Percentiles rank a stretch among this genome's conserved stretches.
These are phyloP conservation scores for Colletotrichum tropicicola DNA, from an alignment of 2,329 filamentous ascomycete genomes.

Conservation along the genomic window DNA sequence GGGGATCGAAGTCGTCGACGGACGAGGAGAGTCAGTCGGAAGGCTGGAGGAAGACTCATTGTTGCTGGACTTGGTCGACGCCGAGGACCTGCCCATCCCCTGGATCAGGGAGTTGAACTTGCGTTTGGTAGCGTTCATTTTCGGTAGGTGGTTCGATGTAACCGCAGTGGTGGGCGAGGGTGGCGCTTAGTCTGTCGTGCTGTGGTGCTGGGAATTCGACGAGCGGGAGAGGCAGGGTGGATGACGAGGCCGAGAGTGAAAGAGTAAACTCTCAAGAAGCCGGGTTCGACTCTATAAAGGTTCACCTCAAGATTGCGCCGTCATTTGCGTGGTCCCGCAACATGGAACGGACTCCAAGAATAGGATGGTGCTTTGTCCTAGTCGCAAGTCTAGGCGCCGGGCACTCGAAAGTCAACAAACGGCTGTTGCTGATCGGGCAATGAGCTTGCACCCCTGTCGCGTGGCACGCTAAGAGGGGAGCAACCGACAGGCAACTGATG, in stretches of 20 bases:
- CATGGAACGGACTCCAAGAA: background rate
- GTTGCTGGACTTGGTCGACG: conserved; percentile 32
- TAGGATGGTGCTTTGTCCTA: conserved; percentile 11
- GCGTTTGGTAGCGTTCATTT: conserved; percentile 81
- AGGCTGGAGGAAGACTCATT: conserved; percentile 12
- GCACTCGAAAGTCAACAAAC: conserved; percentile 30
- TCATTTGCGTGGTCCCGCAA: conserved; percentile 1
- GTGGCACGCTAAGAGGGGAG: conserved; percentile 12
- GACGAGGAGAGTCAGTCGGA: conserved; percentile 29
- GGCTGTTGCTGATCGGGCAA: conserved; percentile 28
- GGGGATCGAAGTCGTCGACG: conserved; percentile 28
- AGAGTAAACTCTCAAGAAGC: background rate
- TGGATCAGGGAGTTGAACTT: conserved; percentile 84
- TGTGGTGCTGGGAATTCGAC: too few species aligned
- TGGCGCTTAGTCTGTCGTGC: background rate
- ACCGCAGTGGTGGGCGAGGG: background rate
- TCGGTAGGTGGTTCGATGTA: conserved; percentile 30
- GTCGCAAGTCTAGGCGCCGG: conserved; percentile 1
- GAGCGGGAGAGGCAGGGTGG: background rate
- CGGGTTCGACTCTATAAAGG: background rate
- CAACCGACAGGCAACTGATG: conserved; percentile 10
- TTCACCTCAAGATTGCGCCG: background rate
- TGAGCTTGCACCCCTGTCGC: conserved; percentile 26
- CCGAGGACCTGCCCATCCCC: conserved; percentile 56
- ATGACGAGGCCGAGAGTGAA: background rate